Evolutionary conservation across 441 rosid genomes (phyloP), one percentile per base, ranked within the genome.

Genomic region (Erodium texanum): DNA sequence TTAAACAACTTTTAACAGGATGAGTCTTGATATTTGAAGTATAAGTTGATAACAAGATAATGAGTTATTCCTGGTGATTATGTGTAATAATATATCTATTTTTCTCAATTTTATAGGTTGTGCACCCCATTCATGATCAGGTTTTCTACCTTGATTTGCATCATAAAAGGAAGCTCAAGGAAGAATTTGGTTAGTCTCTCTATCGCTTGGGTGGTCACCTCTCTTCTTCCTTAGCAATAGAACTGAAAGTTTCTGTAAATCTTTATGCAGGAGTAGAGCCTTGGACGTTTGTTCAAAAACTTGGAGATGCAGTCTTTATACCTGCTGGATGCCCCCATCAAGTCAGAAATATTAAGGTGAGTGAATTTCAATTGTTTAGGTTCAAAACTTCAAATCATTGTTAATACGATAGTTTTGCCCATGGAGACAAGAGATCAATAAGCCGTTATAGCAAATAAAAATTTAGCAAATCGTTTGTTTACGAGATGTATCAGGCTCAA

Each of bases 281-380:
- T 6, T 92, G 99, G 99, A 89, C 97, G 15, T 94, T 94, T 70
- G 87, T 80, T 52, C 99, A 91, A 67, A 79, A 72, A 38, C 76
- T 87, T 12, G 97, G 99, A 20, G 96, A 89, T 67, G 98, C 96
- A n/a, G 93, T 93, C 38, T 89, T 90, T 67, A 93, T 93, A 66
- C 98, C 98, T 0, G 95, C 96, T 0, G 97, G 99, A 62, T 93
- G 99, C 74, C 96, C 97, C 1, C 97, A 93, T 76, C 99, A 93
- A 86, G 99, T 91, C 50, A 81, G 97, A 68, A 93, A 93, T 76
- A 87, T 91, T 38, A 89, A 82, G 96, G 99, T 89, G 73, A 8
- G 62, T 67, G 32, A 65, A 34, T 27, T 10, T 70, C 22, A 7
- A n/a, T 48, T 3, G 3, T 3, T 48, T 48, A n/a, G 54, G 5